Evolutionary conservation across 495 filamentous ascomycete genomes (phyloP), one percentile per base, ranked within the genome.

Genomic region (Tetracladium setigerum): DNA sequence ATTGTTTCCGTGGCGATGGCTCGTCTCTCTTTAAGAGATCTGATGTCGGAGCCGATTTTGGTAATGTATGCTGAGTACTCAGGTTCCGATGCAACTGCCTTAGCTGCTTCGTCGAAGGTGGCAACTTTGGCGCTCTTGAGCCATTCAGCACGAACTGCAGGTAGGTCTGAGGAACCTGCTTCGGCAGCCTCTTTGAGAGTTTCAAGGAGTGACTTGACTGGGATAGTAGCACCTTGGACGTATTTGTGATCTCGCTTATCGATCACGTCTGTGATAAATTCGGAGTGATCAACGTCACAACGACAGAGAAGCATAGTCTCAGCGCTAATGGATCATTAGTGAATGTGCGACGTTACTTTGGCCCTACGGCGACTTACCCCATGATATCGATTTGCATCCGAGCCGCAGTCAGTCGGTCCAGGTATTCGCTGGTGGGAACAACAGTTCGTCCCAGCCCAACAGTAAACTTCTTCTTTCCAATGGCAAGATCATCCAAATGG

Each of bases 311-410:
- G 46, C 30, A 58, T 44, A 18, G 55, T 58, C 22, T 58, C 55
- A 14, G 55, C 46, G 10, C 45, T 48, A 40, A 17, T 15, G n/a
- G 18, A 8, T 17, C 1, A 12, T 24, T 22, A 33, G 22, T 8
- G 38, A 27, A 27, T 27, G 37, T 14, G 15, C 32, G 5, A 4
- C 22, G 2, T 18, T n/a, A 30, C 2, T n/a, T 27, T n/a, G 7
- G 3, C 17, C 5, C 1, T 16, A 1, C 5, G 2, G n/a, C 10
- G 13, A 40, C 37, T 40, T 40, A 40, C 45, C 55, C 55, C 55
- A 58, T 58, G 35, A 58, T 52, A 50, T 58, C 55, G 40, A 58
- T 55, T 30, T 54, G 50, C 55, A 58, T 58, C 30, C 55, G 46
- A 8, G 50, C 55, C 8, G 55, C 48, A 4, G 41, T 55, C 22